These are phyloP conservation scores for Rhodomyrtus tomentosa DNA, from an alignment of 345 rosid species.

Conservation along the genomic window DNA sequence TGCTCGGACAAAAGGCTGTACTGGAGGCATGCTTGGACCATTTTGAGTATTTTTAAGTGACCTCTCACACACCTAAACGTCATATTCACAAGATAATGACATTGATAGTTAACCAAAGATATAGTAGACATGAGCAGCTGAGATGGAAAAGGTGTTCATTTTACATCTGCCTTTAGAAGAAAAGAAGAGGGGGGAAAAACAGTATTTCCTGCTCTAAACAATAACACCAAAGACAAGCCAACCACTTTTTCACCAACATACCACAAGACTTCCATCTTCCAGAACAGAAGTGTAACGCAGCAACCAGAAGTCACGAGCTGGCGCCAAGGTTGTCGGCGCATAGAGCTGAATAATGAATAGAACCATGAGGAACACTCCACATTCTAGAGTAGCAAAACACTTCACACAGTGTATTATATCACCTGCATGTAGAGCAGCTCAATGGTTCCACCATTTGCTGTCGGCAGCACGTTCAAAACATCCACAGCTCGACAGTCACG, in stretches of 20 bases:
- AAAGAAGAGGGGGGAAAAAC: neutral
- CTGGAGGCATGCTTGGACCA: constrained; percentile 95
- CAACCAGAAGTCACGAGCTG: constrained; percentile 99
- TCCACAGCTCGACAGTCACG: constrained; percentile 99
- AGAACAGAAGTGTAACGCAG: constrained; percentile 89
- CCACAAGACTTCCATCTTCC: constrained; percentile 99
- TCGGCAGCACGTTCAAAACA: constrained; percentile 92
- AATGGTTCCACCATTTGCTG: constrained; percentile 98
- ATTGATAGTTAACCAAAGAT: neutral
- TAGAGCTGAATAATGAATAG: constrained; percentile 48
- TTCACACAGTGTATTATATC: neutral
- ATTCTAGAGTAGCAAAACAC: neutral
- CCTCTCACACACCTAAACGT: constrained; percentile 72
- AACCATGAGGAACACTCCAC: neutral
- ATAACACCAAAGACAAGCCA: neutral
- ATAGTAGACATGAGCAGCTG: neutral
- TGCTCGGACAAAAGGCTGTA: constrained; percentile 96
- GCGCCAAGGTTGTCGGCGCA: constrained; percentile 97
- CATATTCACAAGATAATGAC: neutral
- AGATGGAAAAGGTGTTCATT: neutral
- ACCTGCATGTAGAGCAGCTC: constrained; percentile 99
- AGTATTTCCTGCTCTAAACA: neutral
- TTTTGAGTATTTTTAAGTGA: constrained; percentile 90
- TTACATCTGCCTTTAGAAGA: neutral
- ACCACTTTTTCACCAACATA: constrained; percentile 7